Conservation (phyloP, 169 alveolate genomes). For the Babesia divergens region DNA sequence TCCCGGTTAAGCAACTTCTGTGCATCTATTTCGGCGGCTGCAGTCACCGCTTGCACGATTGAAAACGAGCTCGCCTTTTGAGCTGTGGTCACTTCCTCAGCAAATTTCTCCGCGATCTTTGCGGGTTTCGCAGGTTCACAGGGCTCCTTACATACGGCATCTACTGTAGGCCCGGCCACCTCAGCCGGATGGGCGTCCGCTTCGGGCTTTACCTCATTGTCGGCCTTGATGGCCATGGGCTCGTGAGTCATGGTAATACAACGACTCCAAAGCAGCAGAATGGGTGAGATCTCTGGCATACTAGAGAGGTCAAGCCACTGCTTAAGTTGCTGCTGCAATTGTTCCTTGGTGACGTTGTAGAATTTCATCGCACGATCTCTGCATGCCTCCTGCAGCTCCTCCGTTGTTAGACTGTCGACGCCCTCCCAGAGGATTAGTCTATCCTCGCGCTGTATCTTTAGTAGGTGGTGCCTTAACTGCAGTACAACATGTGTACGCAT, state of each 20-base stretch:
- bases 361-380: slow-evolving; percentile 81
- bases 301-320: slow-evolving; percentile 83
- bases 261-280: slow-evolving; percentile 81
- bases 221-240: slow-evolving; percentile 73
- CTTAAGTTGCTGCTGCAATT: slow-evolving; percentile 71
- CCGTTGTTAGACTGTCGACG: slow-evolving; percentile 77
- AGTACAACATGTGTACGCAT: slow-evolving; percentile 80
- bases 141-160: background rate
- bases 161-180: background rate
- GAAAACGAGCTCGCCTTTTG: slow-evolving; percentile 14
- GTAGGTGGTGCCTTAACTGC: slow-evolving; percentile 79
- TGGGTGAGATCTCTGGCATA: slow-evolving; percentile 79
- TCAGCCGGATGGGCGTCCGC: background rate
- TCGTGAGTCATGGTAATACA: slow-evolving; percentile 84
- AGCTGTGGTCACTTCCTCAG: slow-evolving; percentile 38
- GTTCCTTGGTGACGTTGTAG: slow-evolving; percentile 78
- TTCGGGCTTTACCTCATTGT: background rate
- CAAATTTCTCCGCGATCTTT: slow-evolving; percentile 29
- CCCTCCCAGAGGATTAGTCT: slow-evolving; percentile 85
- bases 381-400: slow-evolving; percentile 82
- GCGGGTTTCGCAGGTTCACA: background rate
- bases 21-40: slow-evolving; percentile 60
- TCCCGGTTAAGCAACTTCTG: slow-evolving; percentile 39
- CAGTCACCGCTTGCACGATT: slow-evolving; percentile 40
- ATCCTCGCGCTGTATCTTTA: slow-evolving; percentile 81